Evolutionary conservation across 139 green algal genomes (phyloP).

Genomic region (Chlorella sp.): DNA sequence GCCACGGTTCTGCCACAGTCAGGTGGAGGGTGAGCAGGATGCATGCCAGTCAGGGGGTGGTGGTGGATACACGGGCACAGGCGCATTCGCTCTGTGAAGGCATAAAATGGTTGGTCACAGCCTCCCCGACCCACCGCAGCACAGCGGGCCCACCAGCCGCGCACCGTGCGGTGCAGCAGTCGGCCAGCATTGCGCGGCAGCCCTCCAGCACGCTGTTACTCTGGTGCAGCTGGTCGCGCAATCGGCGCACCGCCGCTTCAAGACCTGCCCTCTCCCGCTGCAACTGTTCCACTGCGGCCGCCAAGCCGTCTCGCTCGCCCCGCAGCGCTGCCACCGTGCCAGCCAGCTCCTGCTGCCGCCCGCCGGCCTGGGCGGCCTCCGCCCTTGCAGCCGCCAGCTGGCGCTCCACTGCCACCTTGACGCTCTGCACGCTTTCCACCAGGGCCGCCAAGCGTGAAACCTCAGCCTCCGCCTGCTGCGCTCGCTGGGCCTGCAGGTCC

Average conservation of each 20-base stretch:
- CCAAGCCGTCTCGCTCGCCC: slow-evolving; percentile 1
- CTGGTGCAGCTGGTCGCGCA: slow-evolving; percentile 13
- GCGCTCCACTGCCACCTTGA: background rate
- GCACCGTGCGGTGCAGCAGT: slow-evolving; percentile 1
- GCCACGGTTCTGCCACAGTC: background rate
- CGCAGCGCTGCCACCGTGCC: background rate
- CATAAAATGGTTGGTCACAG: background rate
- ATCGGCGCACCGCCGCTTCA: background rate
- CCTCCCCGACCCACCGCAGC: too few relatives aligned
- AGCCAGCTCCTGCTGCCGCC: background rate
- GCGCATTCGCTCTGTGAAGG: background rate
- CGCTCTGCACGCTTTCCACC: background rate
- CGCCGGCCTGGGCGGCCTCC: background rate
- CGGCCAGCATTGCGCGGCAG: slow-evolving; percentile 3
- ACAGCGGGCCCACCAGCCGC: background rate
- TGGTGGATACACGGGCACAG: too few relatives aligned
- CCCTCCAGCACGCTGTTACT: slow-evolving; percentile 21
- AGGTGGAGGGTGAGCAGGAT: background rate
- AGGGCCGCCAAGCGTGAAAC: background rate
- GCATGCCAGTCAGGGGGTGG: background rate
- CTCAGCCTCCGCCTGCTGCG: background rate
- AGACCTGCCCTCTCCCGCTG: background rate
- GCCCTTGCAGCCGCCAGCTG: background rate
- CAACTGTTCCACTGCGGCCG: slow-evolving; percentile 5
- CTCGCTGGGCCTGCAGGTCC: background rate